These are phyloP conservation scores for Bocquillonia castaneifolia DNA, from an alignment of 441 rosid species.

Conservation along the genomic window DNA sequence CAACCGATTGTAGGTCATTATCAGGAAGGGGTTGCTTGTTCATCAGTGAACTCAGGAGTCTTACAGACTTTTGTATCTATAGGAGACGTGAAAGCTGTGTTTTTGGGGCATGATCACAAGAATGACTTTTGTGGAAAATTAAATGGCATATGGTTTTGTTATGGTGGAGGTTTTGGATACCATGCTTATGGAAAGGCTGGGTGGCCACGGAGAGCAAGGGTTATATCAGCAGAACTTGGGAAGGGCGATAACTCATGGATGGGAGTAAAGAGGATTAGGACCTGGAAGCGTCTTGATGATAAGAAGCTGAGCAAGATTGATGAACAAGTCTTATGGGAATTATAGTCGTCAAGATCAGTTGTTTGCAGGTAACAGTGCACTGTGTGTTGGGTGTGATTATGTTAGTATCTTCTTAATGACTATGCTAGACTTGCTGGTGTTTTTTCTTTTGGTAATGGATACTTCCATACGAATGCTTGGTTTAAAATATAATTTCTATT, in stretches of 20 bases:
- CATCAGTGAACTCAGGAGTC: conserved; percentile 63
- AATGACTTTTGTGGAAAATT: conserved; percentile 84
- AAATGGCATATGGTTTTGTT: conserved; percentile 79
- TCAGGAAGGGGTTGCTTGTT: conserved; percentile 73
- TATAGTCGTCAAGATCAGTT: conserved; percentile 13
- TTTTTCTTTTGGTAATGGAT: no score
- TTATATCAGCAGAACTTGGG: conserved; percentile 58
- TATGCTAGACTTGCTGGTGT: no score
- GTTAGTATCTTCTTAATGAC: no score
- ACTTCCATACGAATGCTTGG: no score
- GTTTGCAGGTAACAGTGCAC: not conserved
- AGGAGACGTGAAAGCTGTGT: conserved; percentile 80
- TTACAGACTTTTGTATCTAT: conserved; percentile 52
- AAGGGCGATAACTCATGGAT: conserved; percentile 49
- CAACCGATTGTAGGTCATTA: conserved; percentile 55
- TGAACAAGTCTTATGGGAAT: conserved; percentile 67
- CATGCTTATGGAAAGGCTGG: conserved; percentile 76
- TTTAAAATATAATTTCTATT: no score
- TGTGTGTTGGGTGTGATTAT: not conserved
- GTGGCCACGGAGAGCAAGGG: conserved; percentile 70
- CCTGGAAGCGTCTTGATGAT: conserved; percentile 85
- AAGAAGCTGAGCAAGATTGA: conserved; percentile 61
- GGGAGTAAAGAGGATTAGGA: conserved; percentile 52
- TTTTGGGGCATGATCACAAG: conserved; percentile 80
- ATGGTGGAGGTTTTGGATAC: conserved; percentile 92